Base-by-base conservation (phyloP, 495 filamentous ascomycete species). In the Neohortaea acidophila region DNA sequence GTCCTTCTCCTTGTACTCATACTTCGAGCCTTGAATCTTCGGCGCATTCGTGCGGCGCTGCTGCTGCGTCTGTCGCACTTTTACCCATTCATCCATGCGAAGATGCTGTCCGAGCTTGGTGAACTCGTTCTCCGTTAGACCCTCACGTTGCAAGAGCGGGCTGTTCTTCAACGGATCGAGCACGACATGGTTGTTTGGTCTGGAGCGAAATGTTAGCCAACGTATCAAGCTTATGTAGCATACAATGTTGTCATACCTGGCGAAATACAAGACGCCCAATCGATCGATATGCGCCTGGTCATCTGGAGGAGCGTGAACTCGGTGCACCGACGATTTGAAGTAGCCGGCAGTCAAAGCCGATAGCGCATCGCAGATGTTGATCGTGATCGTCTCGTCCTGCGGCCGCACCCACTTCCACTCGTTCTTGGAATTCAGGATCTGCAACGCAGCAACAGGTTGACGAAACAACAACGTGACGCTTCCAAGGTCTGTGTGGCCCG, bases 401-500 rank as follows among this genome's bases (percentile, higher is more conserved):
- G 24, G 24, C 24, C n/a, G 8, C 24, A 27, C n/a, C 24, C 24
- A 27, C 24, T 27, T 27, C n/a, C 24, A 27, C 24, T n/a, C n/a
- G n/a, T 27, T 27, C 24, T 27, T 27, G 8, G 24, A 27, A n/a
- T 27, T 27, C 24, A 27, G 7, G 7, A 27, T 27, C 24, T 27
- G 24, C n/a, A 27, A 27, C n/a, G 24, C 24, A 27, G n/a, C n/a
- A n/a, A 72, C 54, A 4, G 67, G 66, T 35, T 73, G 68, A 27
- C 65, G 59, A 54, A 69, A 71, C 0, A 71, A 53, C 12, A 73
- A 49, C 0, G 68, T 72, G 3, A 72, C 35, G 20, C 58, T 66
- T 20, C 64, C 65, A 30, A 67, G 63, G 43, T 73, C 69, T 2
- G 66, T 68, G 44, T 72, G 68, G 0, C 65, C 67, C 24, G 57